Evolutionary conservation across 1,139 yeast species (phyloP), one percentile per base, ranked within the genome.

Genomic region (Kurtzmaniella quercitrusa): DNA sequence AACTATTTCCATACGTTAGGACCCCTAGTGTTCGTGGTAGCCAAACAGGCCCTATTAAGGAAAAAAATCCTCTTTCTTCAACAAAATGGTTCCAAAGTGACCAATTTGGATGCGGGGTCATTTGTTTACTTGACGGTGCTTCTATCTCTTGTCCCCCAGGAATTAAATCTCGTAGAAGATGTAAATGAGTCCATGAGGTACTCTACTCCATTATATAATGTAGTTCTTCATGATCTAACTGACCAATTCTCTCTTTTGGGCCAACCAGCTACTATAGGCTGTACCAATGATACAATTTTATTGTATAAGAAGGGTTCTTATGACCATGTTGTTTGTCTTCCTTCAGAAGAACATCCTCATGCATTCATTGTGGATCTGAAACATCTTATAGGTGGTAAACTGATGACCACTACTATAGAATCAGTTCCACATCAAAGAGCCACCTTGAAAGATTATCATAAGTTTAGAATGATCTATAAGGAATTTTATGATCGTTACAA

Each of bases 281-380:
- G 81, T 15, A 84, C 95, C 1, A 79, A 85, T 43, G 96, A 88
- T 58, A 85, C 81, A 46, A 79, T 87, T 19, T 58, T 86, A 40
- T 63, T 80, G 54, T 80, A 74, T 47, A 83, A 81, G 50, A 60
- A 62, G 10, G 72, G 73, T 14, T 53, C 82, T 2, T 86, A 77
- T 57, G 94, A 86, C 47, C 50, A 60, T 38, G 75, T 66, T 1
- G 59, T 82, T 18, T 52, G 66, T 29, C 44, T 68, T 3, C 46
- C 46, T 18, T 58, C 57, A 19, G 60, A 59, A n/a, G 60, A 57
- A 12, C 52, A 49, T 19, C 51, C 56, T 12, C 49, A 49, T 12
- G 40, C 48, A 38, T 27, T 43, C 8, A 43, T 52, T 9, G 40
- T 43, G 15, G 14, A 36, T 3, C 25, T 18, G 27, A 8, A 11